Percentiles rank a stretch among this genome's conserved stretches.
phyloP scores from a whole-genome alignment of 1,139 yeast species.

The Protomyces lactucae-debilis region DNA sequence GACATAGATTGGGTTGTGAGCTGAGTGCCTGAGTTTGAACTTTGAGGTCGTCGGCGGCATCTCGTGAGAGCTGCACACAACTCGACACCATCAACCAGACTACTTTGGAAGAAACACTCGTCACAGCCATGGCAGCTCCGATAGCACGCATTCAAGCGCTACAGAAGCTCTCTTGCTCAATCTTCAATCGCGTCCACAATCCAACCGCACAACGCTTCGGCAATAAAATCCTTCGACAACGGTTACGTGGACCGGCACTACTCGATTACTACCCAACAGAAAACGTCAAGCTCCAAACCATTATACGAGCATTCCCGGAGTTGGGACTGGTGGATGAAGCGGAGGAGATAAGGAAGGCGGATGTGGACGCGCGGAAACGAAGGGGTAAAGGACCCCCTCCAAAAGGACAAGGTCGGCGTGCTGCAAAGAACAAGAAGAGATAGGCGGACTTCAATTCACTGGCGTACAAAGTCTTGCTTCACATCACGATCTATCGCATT shows the following conservation, averaged over 20 bases:
- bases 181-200: slow-evolving; percentile 33
- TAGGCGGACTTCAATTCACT: neutral
- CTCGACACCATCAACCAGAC: too few relatives aligned
- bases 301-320: slow-evolving; percentile 32
- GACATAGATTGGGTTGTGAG: too few relatives aligned
- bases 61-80: too few relatives aligned
- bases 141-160: slow-evolving; percentile 32
- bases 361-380: slow-evolving; percentile 26
- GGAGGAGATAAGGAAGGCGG: slow-evolving; percentile 26
- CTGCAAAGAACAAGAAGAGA: slow-evolving; percentile 27
- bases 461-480: too few relatives aligned
- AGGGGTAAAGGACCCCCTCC: slow-evolving; percentile 35
- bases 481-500: too few relatives aligned
- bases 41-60: too few relatives aligned
- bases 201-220: slow-evolving; percentile 33
- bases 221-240: slow-evolving; percentile 33
- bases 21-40: too few relatives aligned
- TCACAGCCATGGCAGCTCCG: slow-evolving; percentile 27
- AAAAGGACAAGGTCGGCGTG: slow-evolving; percentile 32
- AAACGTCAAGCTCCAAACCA: slow-evolving; percentile 28
- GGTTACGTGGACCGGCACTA: slow-evolving; percentile 33
- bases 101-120: too few relatives aligned
- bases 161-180: slow-evolving; percentile 30
- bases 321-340: slow-evolving; percentile 30
- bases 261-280: slow-evolving; percentile 33